Evolutionary conservation across 176 grass and related monocot genomes (phyloP), one percentile per base, ranked within the genome.

Genomic region (Aegilops umbellulata): DNA sequence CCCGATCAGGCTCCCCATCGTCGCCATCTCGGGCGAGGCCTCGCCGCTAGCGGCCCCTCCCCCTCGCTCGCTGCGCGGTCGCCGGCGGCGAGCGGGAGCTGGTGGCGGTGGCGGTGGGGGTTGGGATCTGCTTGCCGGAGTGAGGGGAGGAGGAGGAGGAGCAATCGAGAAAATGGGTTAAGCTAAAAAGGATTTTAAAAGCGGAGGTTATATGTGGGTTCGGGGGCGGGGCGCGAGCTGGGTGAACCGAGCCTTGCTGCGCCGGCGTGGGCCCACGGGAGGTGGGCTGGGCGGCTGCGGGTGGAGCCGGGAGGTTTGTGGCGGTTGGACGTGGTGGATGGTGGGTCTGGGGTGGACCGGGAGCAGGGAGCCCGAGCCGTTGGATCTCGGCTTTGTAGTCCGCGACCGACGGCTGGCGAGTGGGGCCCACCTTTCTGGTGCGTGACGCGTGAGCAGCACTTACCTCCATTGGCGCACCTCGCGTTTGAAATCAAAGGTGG

Each of bases 1-100:
- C 74, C 97, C 97, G 87, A 99, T 99, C 51, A 99, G 83, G 87
- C 94, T 99, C 85, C 31, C 97, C 97, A 99, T 97, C 8, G 97
- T 99, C 85, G 97, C 94, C 97, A 99, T 99, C 87, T 46, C 39
- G 61, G 77, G 63, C 72, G 77, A 77, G 19, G 1, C 63, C 70
- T 17, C 13, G 2, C 29, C 27, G 5, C 38, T 51, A 19, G 82
- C 10, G 73, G 81, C n/a, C 42, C 42, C 14, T 1, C 46, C 29
- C 66, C 7, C 36, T 38, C 36, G 36, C 36, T 11, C 36, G 36
- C 8, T 39, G 39, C 3, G 39, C 39, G 39, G 42, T 79, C 69
- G 79, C 65, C 83, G 73, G 55, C 79, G 65, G 77, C 85, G 77
- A 81, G 57, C 83, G 13, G 60, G 23, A 58, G 44, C 4, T 10